phyloP scores from a whole-genome alignment of 2,329 filamentous ascomycete genomes.

The Cercospora nicotianae region DNA sequence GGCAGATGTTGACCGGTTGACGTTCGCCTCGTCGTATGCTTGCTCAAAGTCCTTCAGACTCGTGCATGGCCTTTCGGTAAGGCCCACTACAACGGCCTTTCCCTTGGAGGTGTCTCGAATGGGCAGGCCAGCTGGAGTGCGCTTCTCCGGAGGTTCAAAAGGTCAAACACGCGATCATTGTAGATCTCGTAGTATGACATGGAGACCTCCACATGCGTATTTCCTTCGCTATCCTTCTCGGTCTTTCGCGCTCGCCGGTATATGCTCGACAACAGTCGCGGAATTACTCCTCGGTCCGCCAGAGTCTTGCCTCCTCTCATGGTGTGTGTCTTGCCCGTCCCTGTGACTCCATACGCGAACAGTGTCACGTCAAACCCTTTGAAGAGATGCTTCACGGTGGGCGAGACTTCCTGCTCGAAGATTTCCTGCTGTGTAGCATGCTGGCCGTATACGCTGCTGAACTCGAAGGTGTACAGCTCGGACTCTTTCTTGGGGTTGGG shows the following conservation, averaged over 20 bases:
- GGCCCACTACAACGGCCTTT: slow-evolving; percentile 87
- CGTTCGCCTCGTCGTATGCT: slow-evolving; percentile 85
- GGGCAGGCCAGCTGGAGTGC: slow-evolving; percentile 74
- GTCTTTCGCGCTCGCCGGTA: slow-evolving; percentile 63
- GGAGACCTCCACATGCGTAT: slow-evolving; percentile 78
- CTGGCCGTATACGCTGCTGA: slow-evolving; percentile 88
- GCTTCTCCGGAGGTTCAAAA: slow-evolving; percentile 85
- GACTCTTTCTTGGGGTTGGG: slow-evolving; percentile 90
- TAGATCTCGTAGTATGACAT: slow-evolving; percentile 83
- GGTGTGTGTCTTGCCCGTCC: slow-evolving; percentile 96
- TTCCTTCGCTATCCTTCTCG: slow-evolving; percentile 51
- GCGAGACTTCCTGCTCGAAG: slow-evolving; percentile 86
- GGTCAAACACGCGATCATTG: slow-evolving; percentile 91
- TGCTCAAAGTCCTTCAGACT: slow-evolving; percentile 82
- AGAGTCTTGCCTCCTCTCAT: slow-evolving; percentile 67
- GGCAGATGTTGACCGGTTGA: slow-evolving; percentile 85
- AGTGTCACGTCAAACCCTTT: slow-evolving; percentile 98
- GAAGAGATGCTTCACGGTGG: slow-evolving; percentile 89
- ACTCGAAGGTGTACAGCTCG: slow-evolving; percentile 91
- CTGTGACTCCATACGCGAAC: slow-evolving; percentile 94
- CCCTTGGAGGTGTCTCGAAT: slow-evolving; percentile 94
- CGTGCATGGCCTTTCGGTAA: slow-evolving; percentile 78
- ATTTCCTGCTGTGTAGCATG: slow-evolving; percentile 78
- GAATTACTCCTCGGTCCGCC: slow-evolving; percentile 66
- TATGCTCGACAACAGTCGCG: slow-evolving; percentile 60